Conservation (phyloP, 164 flowering plant species). For the Liquidambar formosana region DNA sequence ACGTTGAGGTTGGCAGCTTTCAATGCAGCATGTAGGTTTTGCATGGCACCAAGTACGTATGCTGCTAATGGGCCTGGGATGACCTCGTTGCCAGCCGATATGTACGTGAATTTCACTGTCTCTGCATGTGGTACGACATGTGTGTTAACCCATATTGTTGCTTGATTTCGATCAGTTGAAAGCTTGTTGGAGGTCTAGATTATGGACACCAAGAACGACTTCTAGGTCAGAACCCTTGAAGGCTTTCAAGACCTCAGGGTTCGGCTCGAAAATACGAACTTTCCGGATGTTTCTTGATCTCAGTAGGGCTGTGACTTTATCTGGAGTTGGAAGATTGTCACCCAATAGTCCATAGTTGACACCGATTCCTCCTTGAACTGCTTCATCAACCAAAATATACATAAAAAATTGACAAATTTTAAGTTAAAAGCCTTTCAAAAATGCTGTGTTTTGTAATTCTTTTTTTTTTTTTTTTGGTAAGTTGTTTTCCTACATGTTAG, state of each 20-base stretch:
- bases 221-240: conserved; percentile 18
- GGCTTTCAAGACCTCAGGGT: conserved; percentile 20
- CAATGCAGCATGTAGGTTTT: conserved; percentile 13
- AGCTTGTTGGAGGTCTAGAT: conserved; percentile 24
- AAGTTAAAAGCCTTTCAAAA: no score
- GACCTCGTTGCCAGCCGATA: conserved; percentile 38
- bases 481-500: no score
- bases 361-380: conserved; percentile 21
- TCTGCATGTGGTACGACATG: conserved; percentile 15
- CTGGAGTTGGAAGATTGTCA: conserved; percentile 30
- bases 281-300: conserved; percentile 13
- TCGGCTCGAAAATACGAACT: conserved; percentile 28
- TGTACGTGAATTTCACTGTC: conserved; percentile 7
- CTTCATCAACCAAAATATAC: conserved; percentile 1
- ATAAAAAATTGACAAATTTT: no score
- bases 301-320: conserved; percentile 14
- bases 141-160: conserved; percentile 21
- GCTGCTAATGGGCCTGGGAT: conserved; percentile 12
- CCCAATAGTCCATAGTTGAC: conserved; percentile 34
- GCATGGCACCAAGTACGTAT: conserved; percentile 20
- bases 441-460: no score
- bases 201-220: conserved; percentile 19
- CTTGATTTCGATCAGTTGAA: conserved; percentile 13
- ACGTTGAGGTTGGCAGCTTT: not conserved
- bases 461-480: no score